Evolutionary conservation across 2,329 filamentous ascomycete species (phyloP).

Genomic region (Penicillium concentricum): DNA sequence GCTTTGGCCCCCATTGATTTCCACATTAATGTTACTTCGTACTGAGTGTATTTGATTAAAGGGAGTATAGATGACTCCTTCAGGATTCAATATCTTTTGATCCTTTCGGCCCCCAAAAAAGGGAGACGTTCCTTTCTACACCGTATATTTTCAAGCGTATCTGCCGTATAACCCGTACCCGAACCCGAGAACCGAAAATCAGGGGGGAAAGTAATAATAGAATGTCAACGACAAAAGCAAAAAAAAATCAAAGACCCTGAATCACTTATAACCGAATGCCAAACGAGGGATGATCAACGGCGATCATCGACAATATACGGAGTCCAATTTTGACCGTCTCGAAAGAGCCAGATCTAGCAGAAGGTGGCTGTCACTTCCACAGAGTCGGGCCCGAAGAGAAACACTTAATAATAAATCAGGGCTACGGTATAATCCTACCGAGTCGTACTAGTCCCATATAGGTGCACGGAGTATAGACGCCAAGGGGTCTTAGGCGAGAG

Average conservation of each 20-base stretch:
- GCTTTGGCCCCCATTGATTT: neutral
- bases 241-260: neutral
- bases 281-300: slow-evolving; percentile 13
- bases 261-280: slow-evolving; percentile 9
- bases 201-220: slow-evolving; percentile 6
- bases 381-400: neutral
- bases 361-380: slow-evolving; percentile 1
- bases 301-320: slow-evolving; percentile 3
- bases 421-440: neutral
- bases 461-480: neutral
- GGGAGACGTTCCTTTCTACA: neutral
- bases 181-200: neutral
- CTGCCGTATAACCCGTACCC: neutral
- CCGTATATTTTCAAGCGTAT: neutral
- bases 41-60: neutral
- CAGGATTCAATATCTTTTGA: neutral
- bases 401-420: neutral
- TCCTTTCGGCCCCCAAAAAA: neutral
- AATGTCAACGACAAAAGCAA: neutral
- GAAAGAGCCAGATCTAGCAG: neutral
- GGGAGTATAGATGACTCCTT: neutral
- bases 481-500: neutral
- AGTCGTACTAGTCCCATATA: neutral
- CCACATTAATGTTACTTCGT: neutral
- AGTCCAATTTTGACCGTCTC: neutral